These are phyloP conservation scores for Exophiala sp. DNA, from an alignment of 2,329 filamentous ascomycete species.

Conservation along the genomic window DNA sequence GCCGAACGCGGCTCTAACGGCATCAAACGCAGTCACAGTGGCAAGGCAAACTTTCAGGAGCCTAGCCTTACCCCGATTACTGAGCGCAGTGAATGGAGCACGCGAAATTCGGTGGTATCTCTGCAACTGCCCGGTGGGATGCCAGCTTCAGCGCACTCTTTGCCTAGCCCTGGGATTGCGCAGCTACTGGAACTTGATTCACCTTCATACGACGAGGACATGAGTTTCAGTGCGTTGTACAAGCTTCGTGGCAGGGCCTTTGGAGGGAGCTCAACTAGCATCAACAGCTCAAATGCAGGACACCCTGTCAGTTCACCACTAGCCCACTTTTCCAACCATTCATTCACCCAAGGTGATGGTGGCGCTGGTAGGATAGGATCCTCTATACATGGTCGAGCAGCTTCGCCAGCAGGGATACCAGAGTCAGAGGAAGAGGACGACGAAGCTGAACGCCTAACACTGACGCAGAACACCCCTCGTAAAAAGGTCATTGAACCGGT, in stretches of 20 bases:
- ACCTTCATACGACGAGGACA: slow-evolving; percentile 57
- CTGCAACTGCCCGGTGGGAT: slow-evolving; percentile 53
- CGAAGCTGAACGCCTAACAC: slow-evolving; percentile 22
- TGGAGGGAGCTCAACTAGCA: slow-evolving; percentile 74
- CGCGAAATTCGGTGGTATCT: slow-evolving; percentile 84
- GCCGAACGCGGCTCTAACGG: slow-evolving; percentile 66
- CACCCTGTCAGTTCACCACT: slow-evolving; percentile 37
- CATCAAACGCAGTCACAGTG: slow-evolving; percentile 65
- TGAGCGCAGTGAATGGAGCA: slow-evolving; percentile 51
- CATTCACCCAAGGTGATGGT: slow-evolving; percentile 24
- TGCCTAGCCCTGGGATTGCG: slow-evolving; percentile 70
- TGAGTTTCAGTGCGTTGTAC: slow-evolving; percentile 69
- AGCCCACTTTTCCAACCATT: slow-evolving; percentile 30
- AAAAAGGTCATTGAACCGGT: slow-evolving; percentile 19
- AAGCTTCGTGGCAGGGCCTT: slow-evolving; percentile 72
- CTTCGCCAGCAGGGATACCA: slow-evolving; percentile 25
- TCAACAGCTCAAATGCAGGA: slow-evolving; percentile 51
- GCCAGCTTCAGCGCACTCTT: slow-evolving; percentile 46
- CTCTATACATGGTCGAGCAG: slow-evolving; percentile 16
- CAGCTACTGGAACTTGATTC: slow-evolving; percentile 65
- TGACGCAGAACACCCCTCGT: slow-evolving; percentile 30
- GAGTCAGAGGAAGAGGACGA: slow-evolving; percentile 31
- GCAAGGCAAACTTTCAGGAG: slow-evolving; percentile 71
- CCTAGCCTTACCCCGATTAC: slow-evolving; percentile 56
- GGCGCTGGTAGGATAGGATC: slow-evolving; percentile 11